Conservation (phyloP, 2,329 filamentous ascomycete species). For the Xylaria digitata region DNA sequence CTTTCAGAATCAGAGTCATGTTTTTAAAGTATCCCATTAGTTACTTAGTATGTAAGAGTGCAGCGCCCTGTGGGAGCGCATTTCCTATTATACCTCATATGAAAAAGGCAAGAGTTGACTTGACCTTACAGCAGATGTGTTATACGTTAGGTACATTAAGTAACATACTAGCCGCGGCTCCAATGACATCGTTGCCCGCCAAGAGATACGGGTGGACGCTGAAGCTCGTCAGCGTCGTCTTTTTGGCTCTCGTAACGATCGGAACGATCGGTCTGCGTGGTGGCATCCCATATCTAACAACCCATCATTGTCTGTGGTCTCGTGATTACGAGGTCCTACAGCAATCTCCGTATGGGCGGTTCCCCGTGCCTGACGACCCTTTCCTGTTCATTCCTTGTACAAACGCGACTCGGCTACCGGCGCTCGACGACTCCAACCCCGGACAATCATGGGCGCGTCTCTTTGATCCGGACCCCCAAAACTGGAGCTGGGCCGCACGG, state of each 20-base stretch:
- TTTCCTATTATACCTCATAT: too few species aligned
- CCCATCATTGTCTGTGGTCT: conserved; percentile 37
- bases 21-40: too few species aligned
- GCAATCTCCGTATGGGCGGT: conserved; percentile 51
- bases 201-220: conserved; percentile 15
- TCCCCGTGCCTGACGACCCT: conserved; percentile 57
- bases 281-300: conserved; percentile 38
- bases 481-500: conserved; percentile 59
- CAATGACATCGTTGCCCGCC: background rate
- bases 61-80: too few species aligned
- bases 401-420: conserved; percentile 53
- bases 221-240: conserved; percentile 19
- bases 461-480: conserved; percentile 57
- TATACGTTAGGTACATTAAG: too few species aligned
- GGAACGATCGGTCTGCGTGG: conserved; percentile 25
- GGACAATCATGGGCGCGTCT: conserved; percentile 54
- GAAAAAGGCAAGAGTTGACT: too few species aligned
- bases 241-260: conserved; percentile 20
- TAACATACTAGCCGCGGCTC: background rate
- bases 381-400: conserved; percentile 63
- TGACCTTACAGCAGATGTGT: too few species aligned
- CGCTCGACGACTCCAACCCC: conserved; percentile 54
- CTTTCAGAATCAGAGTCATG: too few species aligned
- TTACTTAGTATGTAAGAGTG: too few species aligned
- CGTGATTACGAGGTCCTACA: conserved; percentile 40